These are phyloP conservation scores for Yarrowia sp. DNA, from an alignment of 805 yeast genomes.

Conservation along the genomic window DNA sequence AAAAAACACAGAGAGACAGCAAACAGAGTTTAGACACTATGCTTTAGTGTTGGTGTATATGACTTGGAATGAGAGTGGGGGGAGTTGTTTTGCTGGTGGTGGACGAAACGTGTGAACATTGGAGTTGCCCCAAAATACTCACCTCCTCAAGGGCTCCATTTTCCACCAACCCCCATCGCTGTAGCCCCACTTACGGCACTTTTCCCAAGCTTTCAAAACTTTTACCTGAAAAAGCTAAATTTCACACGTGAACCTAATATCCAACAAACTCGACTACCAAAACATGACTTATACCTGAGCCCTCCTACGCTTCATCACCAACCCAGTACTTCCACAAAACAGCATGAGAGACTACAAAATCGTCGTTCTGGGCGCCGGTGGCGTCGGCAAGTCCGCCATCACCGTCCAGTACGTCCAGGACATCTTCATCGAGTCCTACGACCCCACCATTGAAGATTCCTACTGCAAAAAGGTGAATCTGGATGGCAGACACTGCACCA, in stretches of 20 bases:
- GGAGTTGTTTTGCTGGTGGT: too few relatives aligned
- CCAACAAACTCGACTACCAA: conserved; percentile 11
- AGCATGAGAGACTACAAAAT: conserved; percentile 72
- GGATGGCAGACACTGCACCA: conserved; percentile 84
- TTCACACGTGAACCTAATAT: conserved; percentile 26
- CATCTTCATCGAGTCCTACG: conserved; percentile 87
- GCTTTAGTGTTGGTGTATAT: conserved; percentile 18
- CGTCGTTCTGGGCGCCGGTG: conserved; percentile 95
- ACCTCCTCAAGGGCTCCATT: too few relatives aligned
- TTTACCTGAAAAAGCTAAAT: not conserved
- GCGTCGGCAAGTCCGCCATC: conserved; percentile 93
- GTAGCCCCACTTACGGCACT: too few relatives aligned
- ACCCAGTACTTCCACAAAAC: conserved; percentile 15
- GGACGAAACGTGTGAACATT: too few relatives aligned
- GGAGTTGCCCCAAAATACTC: too few relatives aligned
- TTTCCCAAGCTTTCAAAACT: too few relatives aligned
- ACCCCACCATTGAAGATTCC: conserved; percentile 97
- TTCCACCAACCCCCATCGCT: too few relatives aligned
- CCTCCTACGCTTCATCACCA: conserved; percentile 39
- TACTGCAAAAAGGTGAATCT: conserved; percentile 87
- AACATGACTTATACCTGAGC: conserved; percentile 28
- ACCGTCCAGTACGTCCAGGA: conserved; percentile 94
- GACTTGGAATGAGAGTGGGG: conserved; percentile 13
- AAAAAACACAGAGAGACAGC: conserved; percentile 15
- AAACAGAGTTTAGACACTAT: conserved; percentile 5